Base-by-base conservation (phyloP, 140 eudicot genomes). In the Bidens hawaiensis region DNA sequence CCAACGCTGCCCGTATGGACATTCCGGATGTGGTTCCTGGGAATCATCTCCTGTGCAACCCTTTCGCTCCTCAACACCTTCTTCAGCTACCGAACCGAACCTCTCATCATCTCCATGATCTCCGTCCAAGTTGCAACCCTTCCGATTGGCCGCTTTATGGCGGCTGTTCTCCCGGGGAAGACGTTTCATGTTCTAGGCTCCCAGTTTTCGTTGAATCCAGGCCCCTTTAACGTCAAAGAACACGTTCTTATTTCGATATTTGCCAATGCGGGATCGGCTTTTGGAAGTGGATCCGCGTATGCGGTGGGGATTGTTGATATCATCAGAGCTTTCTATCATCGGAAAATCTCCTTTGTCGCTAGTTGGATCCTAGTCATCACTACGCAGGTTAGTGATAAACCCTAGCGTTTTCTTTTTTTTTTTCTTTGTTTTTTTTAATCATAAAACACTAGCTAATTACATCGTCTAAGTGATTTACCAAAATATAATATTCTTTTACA, bases 71-170 rank as follows among this genome's bases (percentile, higher is more conserved):
- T 83, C 40, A 83, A 86, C 70, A 70, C 76, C 0, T 86, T 83
- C 73, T 86, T 86, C 56, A 14, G 47, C 2, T 86, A 86, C 73
- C 76, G 90, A 5, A 68, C 55, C 0, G 72, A 83, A 34, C 84
- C 87, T 1, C 75, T 86, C 0, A 10, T 66, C 1, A 75, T 86
- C 0, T 55, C 87, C 6, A 70, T 62, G 79, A 80, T n/a, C n/a
- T n/a, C n/a, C n/a, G n/a, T n/a, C n/a, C n/a, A n/a, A n/a, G n/a
- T n/a, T n/a, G n/a, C n/a, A 0, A 70, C 78, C 1, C 77, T 86
- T 11, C 90, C 95, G 18, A 43, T 86, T 9, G 95, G 95, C 0
- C 75, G 75, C 60, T 75, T 83, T 70, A 74, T 86, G 87, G 95
- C 90, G 0, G 70, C 38, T 0, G 76, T 60, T 2, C 68, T 83